A percentile compares a stretch with the other conserved stretches of the same genome.
Evolutionary conservation across 495 filamentous ascomycete genomes (phyloP).

Genomic region (Tetracladium setigerum): DNA sequence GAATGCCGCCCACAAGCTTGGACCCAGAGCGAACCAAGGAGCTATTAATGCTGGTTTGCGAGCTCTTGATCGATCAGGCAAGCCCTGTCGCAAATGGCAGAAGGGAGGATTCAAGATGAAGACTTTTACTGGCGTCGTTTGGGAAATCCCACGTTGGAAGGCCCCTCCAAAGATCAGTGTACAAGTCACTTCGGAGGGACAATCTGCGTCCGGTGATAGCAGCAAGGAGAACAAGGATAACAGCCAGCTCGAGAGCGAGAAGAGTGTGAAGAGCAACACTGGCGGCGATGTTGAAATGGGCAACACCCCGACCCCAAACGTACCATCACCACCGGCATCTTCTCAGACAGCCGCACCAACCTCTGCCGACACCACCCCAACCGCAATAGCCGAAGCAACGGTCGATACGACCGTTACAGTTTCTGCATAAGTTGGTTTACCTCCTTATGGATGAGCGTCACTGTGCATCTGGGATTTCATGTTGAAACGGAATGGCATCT

Average conservation of each 20-base stretch:
- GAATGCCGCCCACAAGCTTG: slow-evolving; percentile 66
- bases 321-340: slow-evolving; percentile 17
- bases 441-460: neutral
- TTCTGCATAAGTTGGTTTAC: slow-evolving; percentile 7
- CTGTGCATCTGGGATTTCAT: too few species aligned
- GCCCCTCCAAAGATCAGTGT: slow-evolving; percentile 50
- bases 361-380: neutral
- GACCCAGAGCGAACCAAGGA: slow-evolving; percentile 94
- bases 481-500: too few species aligned
- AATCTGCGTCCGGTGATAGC: slow-evolving; percentile 59
- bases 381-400: slow-evolving; percentile 35
- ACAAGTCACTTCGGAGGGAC: slow-evolving; percentile 37
- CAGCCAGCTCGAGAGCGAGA: slow-evolving; percentile 63
- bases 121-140: slow-evolving; percentile 84
- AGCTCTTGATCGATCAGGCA: slow-evolving; percentile 82
- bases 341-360: slow-evolving; percentile 28
- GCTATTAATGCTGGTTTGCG: slow-evolving; percentile 96
- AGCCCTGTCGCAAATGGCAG: slow-evolving; percentile 87
- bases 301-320: slow-evolving; percentile 2
- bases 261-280: slow-evolving; percentile 37
- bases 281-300: slow-evolving; percentile 13
- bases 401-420: slow-evolving; percentile 38
- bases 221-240: slow-evolving; percentile 69
- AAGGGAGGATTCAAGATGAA: slow-evolving; percentile 76
- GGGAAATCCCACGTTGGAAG: slow-evolving; percentile 81